Evolutionary conservation across 352 stramenopile genomes (phyloP), one percentile per base, ranked within the genome.

Genomic region (Globisporangium abappressorium): DNA sequence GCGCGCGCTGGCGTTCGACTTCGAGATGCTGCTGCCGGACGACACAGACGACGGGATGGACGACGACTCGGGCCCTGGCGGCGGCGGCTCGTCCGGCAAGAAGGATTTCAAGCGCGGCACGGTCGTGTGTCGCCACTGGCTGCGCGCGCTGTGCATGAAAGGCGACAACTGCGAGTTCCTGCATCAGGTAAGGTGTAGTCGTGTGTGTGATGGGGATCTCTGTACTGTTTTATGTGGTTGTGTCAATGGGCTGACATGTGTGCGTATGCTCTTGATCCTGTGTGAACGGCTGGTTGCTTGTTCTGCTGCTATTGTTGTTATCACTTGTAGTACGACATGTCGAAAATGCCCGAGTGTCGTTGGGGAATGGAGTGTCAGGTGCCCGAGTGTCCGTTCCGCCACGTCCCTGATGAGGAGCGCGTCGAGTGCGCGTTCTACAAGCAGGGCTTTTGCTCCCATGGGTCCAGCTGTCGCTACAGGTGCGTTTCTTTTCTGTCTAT

Each of bases 351-450:
- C 12, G 85, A 99, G 56, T 99, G 97, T 76, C 90, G 96, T 46
- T 98, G 97, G 88, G 97, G 96, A 22, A 98, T 98, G 81, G 90
- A 98, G 64, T 99, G 97, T 55, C 97, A 99, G 71, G 92, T 98
- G 57, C 94, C 96, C 34, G 95, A 99, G 75, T 99, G 97, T 83
- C 96, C 96, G 1, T 98, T 99, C 78, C 91, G 94, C 26, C 97
- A 99, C 76, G 97, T 99, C 22, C 93, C 84, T 15, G 97, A 99
- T 55, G 91, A 97, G 57, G 97, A 99, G 82, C 85, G 95, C 49
- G 87, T 99, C 59, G 95, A 99, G 73, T 99, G 97, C 73, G 95
- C 97, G 6, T 99, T 99, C 77, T 99, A 99, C 79, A 94, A 90
- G 68, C 96, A 99, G 73, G 97, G 97, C 34, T 99, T 99, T 83